These are phyloP conservation scores for Quercus tomentella DNA, from an alignment of 331 rosid genomes.

Conservation along the genomic window DNA sequence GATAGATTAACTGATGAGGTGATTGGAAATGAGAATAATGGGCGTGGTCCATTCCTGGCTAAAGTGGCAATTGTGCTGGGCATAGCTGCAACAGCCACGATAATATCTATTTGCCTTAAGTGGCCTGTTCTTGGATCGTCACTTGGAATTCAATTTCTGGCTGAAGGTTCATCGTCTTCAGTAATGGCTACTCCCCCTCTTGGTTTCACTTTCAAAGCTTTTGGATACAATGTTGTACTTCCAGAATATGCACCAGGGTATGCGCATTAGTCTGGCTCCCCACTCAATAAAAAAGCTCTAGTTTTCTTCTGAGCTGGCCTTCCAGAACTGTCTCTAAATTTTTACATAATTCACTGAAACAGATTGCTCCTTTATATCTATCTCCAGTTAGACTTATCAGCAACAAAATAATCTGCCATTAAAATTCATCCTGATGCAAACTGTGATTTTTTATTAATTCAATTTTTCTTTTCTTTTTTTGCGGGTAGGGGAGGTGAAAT, in stretches of 20 bases:
- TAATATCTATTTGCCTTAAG: constrained; percentile 36
- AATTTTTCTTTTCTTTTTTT: background rate
- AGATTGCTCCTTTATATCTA: background rate
- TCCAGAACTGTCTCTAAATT: background rate
- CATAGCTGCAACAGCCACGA: constrained; percentile 45
- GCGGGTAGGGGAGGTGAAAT: background rate
- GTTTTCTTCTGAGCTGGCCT: background rate
- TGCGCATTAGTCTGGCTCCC: background rate
- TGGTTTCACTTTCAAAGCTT: constrained; percentile 44
- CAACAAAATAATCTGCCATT: background rate
- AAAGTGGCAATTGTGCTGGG: constrained; percentile 50
- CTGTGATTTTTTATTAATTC: background rate
- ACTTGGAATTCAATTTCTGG: constrained; percentile 36
- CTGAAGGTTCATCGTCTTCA: constrained; percentile 48
- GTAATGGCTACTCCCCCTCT: constrained; percentile 25
- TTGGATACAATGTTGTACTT: constrained; percentile 45
- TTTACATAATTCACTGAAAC: background rate
- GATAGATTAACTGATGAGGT: constrained; percentile 21
- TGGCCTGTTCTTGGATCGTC: constrained; percentile 37
- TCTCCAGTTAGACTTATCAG: background rate
- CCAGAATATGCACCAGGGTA: constrained; percentile 72
- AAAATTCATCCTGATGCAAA: background rate
- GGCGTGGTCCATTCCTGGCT: constrained; percentile 31
- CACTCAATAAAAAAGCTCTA: background rate
- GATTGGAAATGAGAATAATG: constrained; percentile 16